phyloP scores from a whole-genome alignment of 1,284 basidiomycete species.

The Pascua sp. region DNA sequence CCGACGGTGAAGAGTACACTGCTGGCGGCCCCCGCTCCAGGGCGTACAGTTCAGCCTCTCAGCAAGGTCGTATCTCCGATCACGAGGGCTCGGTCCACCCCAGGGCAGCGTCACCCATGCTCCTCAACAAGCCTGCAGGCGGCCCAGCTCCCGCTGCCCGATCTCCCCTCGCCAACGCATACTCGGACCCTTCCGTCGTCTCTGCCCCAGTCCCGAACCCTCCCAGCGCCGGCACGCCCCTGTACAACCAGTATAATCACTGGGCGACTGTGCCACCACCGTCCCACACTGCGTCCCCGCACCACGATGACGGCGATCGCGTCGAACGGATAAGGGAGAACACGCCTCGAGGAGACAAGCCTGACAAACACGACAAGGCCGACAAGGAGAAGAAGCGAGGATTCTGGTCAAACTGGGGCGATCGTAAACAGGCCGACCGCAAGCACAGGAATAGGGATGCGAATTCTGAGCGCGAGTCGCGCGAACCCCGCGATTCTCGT shows the following conservation, averaged over 20 bases:
- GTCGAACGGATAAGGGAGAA: too few species aligned
- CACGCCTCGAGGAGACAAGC: neutral
- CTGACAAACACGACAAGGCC: constrained; percentile 11
- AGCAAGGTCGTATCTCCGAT: constrained; percentile 14
- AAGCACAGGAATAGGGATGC: constrained; percentile 10
- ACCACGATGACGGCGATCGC: too few species aligned
- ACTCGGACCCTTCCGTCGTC: constrained; percentile 1
- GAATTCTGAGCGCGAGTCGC: neutral
- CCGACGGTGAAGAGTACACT: constrained; percentile 24
- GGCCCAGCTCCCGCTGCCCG: neutral
- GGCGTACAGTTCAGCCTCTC: constrained; percentile 17
- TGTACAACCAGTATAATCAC: too few species aligned
- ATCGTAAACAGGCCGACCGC: neutral
- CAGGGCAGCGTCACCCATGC: neutral
- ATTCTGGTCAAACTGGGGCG: constrained; percentile 12
- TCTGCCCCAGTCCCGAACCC: neutral
- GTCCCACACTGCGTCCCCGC: too few species aligned
- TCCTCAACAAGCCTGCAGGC: constrained; percentile 14
- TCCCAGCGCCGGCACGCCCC: too few species aligned
- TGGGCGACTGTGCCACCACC: too few species aligned
- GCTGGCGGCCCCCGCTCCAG: constrained; percentile 1
- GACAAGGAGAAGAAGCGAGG: constrained; percentile 14
- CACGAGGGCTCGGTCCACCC: constrained; percentile 11
- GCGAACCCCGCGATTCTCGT: neutral
- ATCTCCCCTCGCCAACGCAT: constrained; percentile 17